These are phyloP conservation scores for Hymenoscyphus fraxineus DNA, from an alignment of 2,329 filamentous ascomycete genomes.

Conservation along the genomic window DNA sequence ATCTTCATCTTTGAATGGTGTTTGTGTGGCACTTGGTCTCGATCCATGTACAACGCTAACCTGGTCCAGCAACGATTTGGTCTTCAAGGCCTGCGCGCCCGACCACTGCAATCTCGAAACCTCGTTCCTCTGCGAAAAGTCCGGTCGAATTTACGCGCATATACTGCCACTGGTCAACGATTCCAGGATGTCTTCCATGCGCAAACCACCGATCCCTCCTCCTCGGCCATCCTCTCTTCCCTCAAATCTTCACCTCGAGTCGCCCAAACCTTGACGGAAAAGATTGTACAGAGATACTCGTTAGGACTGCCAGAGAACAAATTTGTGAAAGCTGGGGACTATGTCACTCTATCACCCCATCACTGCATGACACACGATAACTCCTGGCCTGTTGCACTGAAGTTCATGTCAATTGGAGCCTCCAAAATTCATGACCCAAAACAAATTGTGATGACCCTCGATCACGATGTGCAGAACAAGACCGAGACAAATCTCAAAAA, in stretches of 20 bases:
- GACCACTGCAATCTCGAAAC: slow-evolving; percentile 24
- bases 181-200: slow-evolving; percentile 58
- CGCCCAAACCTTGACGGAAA: slow-evolving; percentile 82
- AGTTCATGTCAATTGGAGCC: slow-evolving; percentile 81
- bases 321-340: slow-evolving; percentile 74
- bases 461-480: slow-evolving; percentile 88
- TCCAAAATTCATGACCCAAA: slow-evolving; percentile 65
- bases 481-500: slow-evolving; percentile 75
- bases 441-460: slow-evolving; percentile 79
- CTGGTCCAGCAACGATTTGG: slow-evolving; percentile 26
- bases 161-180: slow-evolving; percentile 31
- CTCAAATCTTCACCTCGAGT: slow-evolving; percentile 38
- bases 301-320: slow-evolving; percentile 74
- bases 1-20: background rate
- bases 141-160: slow-evolving; percentile 25
- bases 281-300: slow-evolving; percentile 81
- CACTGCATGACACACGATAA: slow-evolving; percentile 87
- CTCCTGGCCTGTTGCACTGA: slow-evolving; percentile 67
- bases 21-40: background rate
- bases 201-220: slow-evolving; percentile 52
- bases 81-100: slow-evolving; percentile 30
- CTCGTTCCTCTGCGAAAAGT: slow-evolving; percentile 25
- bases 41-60: background rate
- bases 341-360: slow-evolving; percentile 69
- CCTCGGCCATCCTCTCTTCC: slow-evolving; percentile 52